These are phyloP conservation scores for Ramalina intermedia DNA, from an alignment of 495 filamentous ascomycete genomes.

Conservation along the genomic window DNA sequence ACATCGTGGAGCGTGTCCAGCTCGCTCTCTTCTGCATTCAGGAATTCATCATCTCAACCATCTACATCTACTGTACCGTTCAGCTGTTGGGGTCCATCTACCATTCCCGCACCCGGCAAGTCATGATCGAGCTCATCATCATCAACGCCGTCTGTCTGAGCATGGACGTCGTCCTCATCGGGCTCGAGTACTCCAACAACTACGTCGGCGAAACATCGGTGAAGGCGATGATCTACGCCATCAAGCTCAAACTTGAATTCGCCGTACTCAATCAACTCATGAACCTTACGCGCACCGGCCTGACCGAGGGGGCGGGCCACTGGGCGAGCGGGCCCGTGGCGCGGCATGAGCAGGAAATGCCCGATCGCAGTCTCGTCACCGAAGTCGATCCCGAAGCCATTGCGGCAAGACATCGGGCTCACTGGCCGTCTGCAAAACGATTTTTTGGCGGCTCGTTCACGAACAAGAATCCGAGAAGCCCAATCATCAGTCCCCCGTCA, in stretches of 20 bases:
- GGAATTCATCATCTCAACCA: conserved; percentile 42
- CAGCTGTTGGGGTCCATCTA: conserved; percentile 32
- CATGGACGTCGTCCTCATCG: conserved; percentile 41
- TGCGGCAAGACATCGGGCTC: not conserved
- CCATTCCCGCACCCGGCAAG: conserved; percentile 31
- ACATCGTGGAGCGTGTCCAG: conserved; percentile 49
- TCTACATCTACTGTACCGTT: conserved; percentile 45
- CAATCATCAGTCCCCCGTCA: not conserved
- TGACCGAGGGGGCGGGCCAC: conserved; percentile 10
- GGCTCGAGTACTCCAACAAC: conserved; percentile 39
- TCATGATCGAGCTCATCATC: conserved; percentile 41
- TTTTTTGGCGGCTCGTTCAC: not conserved
- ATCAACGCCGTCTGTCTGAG: conserved; percentile 44
- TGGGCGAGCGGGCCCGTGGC: not conserved
- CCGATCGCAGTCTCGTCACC: conserved; percentile 1
- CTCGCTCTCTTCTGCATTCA: conserved; percentile 49
- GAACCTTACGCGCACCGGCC: conserved; percentile 23
- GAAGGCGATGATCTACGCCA: conserved; percentile 46
- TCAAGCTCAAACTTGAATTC: conserved; percentile 56
- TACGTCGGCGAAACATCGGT: conserved; percentile 46
- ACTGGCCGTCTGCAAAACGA: not conserved
- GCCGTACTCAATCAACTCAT: conserved; percentile 37
- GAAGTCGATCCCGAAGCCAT: conserved; percentile 2
- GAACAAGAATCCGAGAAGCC: not conserved
- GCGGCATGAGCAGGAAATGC: conserved; percentile 4